Evolutionary conservation across 805 yeast genomes (phyloP).

Genomic region (Schwanniomyces polymorphus): DNA sequence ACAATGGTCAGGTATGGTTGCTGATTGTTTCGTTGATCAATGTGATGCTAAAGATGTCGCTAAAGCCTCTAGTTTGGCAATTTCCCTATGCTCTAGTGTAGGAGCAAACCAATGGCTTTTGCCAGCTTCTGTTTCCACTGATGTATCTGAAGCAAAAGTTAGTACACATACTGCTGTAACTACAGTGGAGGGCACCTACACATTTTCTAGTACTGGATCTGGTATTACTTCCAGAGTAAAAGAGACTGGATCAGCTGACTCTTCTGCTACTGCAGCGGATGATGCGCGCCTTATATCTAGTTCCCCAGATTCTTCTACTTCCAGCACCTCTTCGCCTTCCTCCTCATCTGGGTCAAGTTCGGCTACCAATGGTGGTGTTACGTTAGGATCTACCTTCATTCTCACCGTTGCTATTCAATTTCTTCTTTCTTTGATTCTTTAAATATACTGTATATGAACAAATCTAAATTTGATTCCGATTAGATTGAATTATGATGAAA

Average conservation of each 20-base stretch:
- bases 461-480: not conserved
- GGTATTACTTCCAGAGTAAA: constrained; percentile 15
- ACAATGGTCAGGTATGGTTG: constrained; percentile 45
- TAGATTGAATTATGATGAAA: not conserved
- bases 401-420: not conserved
- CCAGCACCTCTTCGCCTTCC: constrained; percentile 1
- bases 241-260: constrained; percentile 10
- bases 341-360: not conserved
- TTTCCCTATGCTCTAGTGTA: constrained; percentile 38
- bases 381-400: not conserved
- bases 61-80: constrained; percentile 41
- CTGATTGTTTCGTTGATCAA: constrained; percentile 37
- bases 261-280: constrained; percentile 3
- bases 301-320: constrained; percentile 5
- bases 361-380: not conserved
- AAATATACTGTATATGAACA: not conserved
- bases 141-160: constrained; percentile 23
- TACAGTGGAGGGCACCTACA: constrained; percentile 9
- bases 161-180: constrained; percentile 26
- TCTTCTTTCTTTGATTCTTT: not conserved
- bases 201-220: constrained; percentile 5
- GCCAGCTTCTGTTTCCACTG: constrained; percentile 41
- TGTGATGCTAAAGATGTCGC: constrained; percentile 38
- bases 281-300: constrained; percentile 2
- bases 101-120: constrained; percentile 47